phyloP scores from a whole-genome alignment of 495 filamentous ascomycete genomes.

The Podospora appendiculata region DNA sequence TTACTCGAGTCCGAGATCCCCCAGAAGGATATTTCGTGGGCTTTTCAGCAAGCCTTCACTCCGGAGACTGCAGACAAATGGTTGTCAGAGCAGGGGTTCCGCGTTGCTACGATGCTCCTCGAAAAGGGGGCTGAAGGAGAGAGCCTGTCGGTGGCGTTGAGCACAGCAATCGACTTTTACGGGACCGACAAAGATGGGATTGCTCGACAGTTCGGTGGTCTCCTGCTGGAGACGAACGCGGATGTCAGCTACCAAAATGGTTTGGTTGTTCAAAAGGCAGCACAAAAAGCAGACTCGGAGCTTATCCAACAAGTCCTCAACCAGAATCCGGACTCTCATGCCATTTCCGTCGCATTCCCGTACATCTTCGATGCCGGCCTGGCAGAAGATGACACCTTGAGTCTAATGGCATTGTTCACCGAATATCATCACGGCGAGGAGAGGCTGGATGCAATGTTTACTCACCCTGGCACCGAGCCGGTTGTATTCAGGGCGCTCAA shows the following conservation, averaged over 20 bases:
- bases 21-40: constrained; percentile 28
- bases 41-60: constrained; percentile 30
- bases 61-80: constrained; percentile 22
- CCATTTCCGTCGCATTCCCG: constrained; percentile 35
- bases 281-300: constrained; percentile 27
- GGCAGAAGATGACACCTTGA: constrained; percentile 27
- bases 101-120: constrained; percentile 30
- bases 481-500: constrained; percentile 33
- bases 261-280: constrained; percentile 32
- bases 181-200: constrained; percentile 21
- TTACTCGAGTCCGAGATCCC: constrained; percentile 28
- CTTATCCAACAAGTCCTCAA: constrained; percentile 30
- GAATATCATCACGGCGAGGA: constrained; percentile 33
- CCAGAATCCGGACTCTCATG: constrained; percentile 27
- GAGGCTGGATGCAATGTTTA: constrained; percentile 33
- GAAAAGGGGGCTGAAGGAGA: constrained; percentile 34
- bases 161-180: constrained; percentile 24
- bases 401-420: constrained; percentile 31
- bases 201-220: constrained; percentile 24
- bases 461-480: constrained; percentile 22
- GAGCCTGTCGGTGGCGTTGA: constrained; percentile 28
- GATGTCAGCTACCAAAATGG: constrained; percentile 36
- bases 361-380: constrained; percentile 30
- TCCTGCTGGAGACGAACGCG: constrained; percentile 27
- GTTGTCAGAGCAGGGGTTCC: constrained; percentile 29